phyloP scores from a whole-genome alignment of 805 yeast species.

The Monosporozyma solicola region DNA sequence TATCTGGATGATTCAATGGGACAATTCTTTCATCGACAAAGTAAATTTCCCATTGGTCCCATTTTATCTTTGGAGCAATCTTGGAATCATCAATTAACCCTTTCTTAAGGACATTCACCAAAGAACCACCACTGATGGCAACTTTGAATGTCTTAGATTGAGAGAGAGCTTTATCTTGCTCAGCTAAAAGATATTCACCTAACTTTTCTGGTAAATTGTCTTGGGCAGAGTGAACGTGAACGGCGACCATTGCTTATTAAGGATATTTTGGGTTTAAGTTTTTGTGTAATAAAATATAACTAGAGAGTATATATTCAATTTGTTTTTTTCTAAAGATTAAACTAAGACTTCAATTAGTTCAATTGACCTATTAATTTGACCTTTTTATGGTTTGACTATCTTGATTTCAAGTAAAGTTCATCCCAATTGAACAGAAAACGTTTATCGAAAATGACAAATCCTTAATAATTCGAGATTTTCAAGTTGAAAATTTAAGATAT shows the following conservation, averaged over 20 bases:
- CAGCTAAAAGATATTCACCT: slow-evolving; percentile 50
- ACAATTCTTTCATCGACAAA: slow-evolving; percentile 91
- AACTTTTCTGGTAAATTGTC: slow-evolving; percentile 55
- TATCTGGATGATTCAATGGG: slow-evolving; percentile 70
- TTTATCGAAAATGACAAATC: background rate
- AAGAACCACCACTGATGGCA: slow-evolving; percentile 88
- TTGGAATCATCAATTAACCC: slow-evolving; percentile 55
- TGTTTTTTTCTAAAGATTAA: background rate
- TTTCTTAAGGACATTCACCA: slow-evolving; percentile 56
- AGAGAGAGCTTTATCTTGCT: slow-evolving; percentile 52
- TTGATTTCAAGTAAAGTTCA: background rate
- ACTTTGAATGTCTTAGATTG: slow-evolving; percentile 44
- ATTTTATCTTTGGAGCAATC: slow-evolving; percentile 39
- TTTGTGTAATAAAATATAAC: background rate
- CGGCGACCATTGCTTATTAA: slow-evolving; percentile 26
- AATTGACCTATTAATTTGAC: background rate
- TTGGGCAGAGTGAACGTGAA: slow-evolving; percentile 40
- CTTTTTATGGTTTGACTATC: background rate
- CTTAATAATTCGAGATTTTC: background rate
- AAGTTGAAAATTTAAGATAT: background rate
- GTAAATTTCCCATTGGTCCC: slow-evolving; percentile 73
- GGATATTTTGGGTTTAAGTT: background rate
- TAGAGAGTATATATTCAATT: too few relatives aligned
- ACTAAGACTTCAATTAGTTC: background rate
- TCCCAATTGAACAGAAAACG: background rate